Percentiles rank a stretch among this genome's conserved stretches.
phyloP scores from a whole-genome alignment of 2,329 filamentous ascomycete genomes.

The Penicillium sp. region DNA sequence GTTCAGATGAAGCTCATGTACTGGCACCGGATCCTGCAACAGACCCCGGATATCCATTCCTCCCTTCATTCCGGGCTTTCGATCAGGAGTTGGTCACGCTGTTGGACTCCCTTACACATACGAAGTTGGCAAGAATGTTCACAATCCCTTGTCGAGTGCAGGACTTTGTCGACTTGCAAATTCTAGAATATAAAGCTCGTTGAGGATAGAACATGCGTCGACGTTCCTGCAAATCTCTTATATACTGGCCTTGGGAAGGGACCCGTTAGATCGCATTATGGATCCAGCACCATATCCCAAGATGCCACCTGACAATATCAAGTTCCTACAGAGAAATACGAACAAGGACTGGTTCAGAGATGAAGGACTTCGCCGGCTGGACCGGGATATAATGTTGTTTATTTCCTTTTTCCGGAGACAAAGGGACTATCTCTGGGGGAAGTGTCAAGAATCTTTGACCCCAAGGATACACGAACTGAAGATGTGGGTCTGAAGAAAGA shows the following conservation, averaged over 20 bases:
- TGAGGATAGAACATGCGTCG: conserved; percentile 1
- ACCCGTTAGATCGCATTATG: no score
- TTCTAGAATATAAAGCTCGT: conserved; percentile 15
- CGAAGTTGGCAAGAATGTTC: conserved; percentile 19
- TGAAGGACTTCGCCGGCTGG: conserved; percentile 21
- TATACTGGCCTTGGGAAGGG: no score
- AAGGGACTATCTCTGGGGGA: conserved; percentile 26
- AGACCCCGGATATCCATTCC: conserved; percentile 17
- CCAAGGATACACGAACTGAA: background rate
- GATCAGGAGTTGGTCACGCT: conserved; percentile 10
- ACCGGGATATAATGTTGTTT: conserved; percentile 31
- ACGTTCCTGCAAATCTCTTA: no score
- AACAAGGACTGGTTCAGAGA: conserved; percentile 23
- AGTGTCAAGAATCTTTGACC: conserved; percentile 22
- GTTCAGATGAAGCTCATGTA: background rate
- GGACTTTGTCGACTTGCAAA: conserved; percentile 1
- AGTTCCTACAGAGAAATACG: conserved; percentile 18
- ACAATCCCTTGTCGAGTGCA: conserved; percentile 25
- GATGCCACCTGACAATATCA: conserved; percentile 13
- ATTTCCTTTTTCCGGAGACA: conserved; percentile 38
- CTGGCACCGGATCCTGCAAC: conserved; percentile 3
- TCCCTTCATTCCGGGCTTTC: conserved; percentile 25
- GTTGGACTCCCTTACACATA: conserved; percentile 3
- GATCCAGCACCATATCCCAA: conserved; percentile 11
- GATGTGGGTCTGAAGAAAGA: conserved; percentile 1